A percentile compares a stretch with the other conserved stretches of the same genome.
phyloP scores from a whole-genome alignment of 805 yeast species.

The Grigorovia humatica region DNA sequence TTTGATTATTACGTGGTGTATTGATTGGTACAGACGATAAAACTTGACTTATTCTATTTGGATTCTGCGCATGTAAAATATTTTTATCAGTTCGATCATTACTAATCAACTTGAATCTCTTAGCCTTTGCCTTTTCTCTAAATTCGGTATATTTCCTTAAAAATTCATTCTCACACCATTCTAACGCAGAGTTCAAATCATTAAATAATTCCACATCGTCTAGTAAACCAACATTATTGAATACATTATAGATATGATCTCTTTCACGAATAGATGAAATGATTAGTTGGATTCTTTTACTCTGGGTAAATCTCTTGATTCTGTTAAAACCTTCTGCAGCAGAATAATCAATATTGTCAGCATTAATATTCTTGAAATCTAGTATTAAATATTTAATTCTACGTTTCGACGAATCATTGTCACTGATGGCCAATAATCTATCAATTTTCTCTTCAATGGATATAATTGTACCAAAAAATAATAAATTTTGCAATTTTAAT shows the following conservation, averaged over 20 bases:
- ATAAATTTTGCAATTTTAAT: conserved; percentile 74
- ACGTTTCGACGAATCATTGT: conserved; percentile 29
- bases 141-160: conserved; percentile 34
- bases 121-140: conserved; percentile 20
- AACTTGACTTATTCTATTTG: not conserved
- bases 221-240: conserved; percentile 78
- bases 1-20: conserved; percentile 35
- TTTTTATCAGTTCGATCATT: not conserved
- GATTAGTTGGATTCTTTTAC: conserved; percentile 59
- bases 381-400: conserved; percentile 74
- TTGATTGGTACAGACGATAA: conserved; percentile 17
- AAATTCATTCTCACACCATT: conserved; percentile 94
- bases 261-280: conserved; percentile 67
- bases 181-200: conserved; percentile 77
- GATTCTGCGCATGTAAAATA: not conserved
- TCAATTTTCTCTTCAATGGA: conserved; percentile 74
- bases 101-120: conserved; percentile 1
- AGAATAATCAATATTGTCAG: conserved; percentile 70
- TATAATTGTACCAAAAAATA: conserved; percentile 93
- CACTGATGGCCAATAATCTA: conserved; percentile 46
- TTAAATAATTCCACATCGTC: conserved; percentile 51
- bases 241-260: conserved; percentile 56
- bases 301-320: conserved; percentile 65
- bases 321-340: conserved; percentile 94
- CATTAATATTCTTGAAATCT: conserved; percentile 73